Conservation (phyloP, 805 yeast genomes). For the Myxozyma udenii region DNA sequence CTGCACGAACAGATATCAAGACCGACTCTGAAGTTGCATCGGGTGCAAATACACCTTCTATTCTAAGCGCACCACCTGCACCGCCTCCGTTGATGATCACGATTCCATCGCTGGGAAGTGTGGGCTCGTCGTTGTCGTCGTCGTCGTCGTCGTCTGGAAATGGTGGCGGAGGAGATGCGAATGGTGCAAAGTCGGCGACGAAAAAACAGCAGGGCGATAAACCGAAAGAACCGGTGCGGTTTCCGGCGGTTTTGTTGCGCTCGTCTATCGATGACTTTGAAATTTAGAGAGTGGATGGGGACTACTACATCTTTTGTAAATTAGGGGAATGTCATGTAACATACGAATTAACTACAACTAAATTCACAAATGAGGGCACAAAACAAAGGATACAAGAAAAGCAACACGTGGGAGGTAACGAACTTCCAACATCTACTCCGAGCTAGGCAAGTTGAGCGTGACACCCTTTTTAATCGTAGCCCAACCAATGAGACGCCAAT, state of each 20-base stretch:
- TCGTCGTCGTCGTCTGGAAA: background rate
- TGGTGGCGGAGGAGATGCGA: background rate
- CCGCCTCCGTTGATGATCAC: constrained; percentile 26
- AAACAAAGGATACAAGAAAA: background rate
- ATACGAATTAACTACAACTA: background rate
- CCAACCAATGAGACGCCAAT: constrained; percentile 99
- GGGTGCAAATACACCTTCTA: background rate
- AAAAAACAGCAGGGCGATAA: too few species aligned
- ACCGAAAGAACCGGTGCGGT: constrained; percentile 6
- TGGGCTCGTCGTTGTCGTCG: background rate
- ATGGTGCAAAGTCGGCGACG: constrained; percentile 5
- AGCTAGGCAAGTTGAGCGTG: constrained; percentile 21
- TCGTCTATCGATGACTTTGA: constrained; percentile 13
- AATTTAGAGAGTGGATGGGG: too few species aligned
- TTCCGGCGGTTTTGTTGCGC: constrained; percentile 18
- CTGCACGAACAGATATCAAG: background rate
- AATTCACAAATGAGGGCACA: background rate
- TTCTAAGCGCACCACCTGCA: constrained; percentile 19
- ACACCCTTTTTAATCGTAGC: constrained; percentile 51
- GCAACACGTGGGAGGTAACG: background rate
- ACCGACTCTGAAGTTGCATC: background rate
- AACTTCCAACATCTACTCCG: too few species aligned
- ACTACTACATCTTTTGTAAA: too few species aligned
- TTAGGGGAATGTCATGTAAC: too few species aligned
- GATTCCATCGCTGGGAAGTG: constrained; percentile 20